Percentiles rank a stretch among this genome's conserved stretches.
Evolutionary conservation across 225 moss, liverwort and hornwort genomes (phyloP).

Genomic region (Antitrichia curtipendula): DNA sequence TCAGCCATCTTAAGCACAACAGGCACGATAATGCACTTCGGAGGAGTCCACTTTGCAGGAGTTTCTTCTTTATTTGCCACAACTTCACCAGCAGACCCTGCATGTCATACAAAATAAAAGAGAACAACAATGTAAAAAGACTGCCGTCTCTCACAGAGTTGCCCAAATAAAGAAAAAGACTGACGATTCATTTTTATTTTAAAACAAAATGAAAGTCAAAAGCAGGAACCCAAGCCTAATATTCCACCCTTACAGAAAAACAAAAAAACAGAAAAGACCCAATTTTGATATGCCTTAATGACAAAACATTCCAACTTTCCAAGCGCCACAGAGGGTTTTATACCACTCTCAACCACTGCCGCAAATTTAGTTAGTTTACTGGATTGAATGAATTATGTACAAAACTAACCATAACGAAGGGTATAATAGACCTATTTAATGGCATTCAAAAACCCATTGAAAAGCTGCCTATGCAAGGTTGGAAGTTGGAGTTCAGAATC

Average conservation of each 20-base stretch:
- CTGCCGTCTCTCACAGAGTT: background rate
- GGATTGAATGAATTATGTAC: background rate
- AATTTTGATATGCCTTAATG: background rate
- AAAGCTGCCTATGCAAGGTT: background rate
- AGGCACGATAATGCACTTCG: conserved; percentile 80
- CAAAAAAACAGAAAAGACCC: background rate
- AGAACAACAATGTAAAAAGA: background rate
- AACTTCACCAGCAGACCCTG: conserved; percentile 2
- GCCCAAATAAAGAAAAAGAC: background rate
- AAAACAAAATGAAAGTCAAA: background rate
- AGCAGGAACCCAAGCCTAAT: background rate
- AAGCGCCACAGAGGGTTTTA: too few species aligned
- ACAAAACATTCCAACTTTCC: too few species aligned
- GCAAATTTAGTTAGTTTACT: background rate
- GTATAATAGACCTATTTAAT: background rate
- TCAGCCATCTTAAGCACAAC: conserved; percentile 88
- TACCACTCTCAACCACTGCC: background rate
- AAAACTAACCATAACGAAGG: background rate
- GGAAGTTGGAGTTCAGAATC: background rate
- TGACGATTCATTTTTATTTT: background rate
- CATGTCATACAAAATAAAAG: background rate
- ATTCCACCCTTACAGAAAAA: background rate
- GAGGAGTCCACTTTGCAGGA: conserved; percentile 23
- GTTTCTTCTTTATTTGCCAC: conserved; percentile 10
- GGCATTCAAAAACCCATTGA: background rate